Conservation (phyloP, 805 yeast genomes). For the Pichia occidentalis region DNA sequence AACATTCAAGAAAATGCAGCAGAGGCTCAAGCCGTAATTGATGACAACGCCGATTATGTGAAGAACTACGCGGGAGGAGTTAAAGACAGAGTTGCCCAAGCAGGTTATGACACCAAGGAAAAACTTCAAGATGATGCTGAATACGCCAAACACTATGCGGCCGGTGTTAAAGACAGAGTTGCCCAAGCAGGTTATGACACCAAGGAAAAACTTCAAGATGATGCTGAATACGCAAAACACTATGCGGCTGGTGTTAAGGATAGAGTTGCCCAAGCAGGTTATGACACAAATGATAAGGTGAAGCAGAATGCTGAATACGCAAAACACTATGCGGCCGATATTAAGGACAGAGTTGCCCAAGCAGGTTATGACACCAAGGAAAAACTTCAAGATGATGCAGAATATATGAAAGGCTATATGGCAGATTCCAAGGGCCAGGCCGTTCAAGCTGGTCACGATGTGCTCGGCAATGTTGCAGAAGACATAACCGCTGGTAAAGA, state of each 20-base stretch:
- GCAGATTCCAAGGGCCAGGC: constrained; percentile 3
- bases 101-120: constrained; percentile 7
- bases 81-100: constrained; percentile 2
- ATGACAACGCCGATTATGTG: neutral
- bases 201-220: neutral
- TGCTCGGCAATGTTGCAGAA: neutral
- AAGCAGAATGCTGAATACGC: constrained; percentile 6
- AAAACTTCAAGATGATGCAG: neutral
- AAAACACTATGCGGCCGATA: constrained; percentile 2
- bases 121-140: constrained; percentile 8
- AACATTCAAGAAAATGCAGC: constrained; percentile 2
- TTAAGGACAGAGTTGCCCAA: constrained; percentile 6
- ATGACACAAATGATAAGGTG: constrained; percentile 2
- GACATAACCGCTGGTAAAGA: too few relatives aligned
- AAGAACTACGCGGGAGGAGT: constrained; percentile 2
- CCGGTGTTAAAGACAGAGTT: constrained; percentile 4
- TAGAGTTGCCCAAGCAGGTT: constrained; percentile 6
- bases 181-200: constrained; percentile 7
- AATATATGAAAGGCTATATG: neutral
- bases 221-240: constrained; percentile 8
- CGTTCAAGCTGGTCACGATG: neutral
- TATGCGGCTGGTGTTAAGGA: constrained; percentile 4
- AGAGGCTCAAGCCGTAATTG: too few relatives aligned
- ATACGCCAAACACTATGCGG: constrained; percentile 6
- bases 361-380: constrained; percentile 4